Percentiles rank a stretch among this genome's conserved stretches.
These are phyloP conservation scores for Neonectria hederae DNA, from an alignment of 2,329 filamentous ascomycete genomes.

Conservation along the genomic window DNA sequence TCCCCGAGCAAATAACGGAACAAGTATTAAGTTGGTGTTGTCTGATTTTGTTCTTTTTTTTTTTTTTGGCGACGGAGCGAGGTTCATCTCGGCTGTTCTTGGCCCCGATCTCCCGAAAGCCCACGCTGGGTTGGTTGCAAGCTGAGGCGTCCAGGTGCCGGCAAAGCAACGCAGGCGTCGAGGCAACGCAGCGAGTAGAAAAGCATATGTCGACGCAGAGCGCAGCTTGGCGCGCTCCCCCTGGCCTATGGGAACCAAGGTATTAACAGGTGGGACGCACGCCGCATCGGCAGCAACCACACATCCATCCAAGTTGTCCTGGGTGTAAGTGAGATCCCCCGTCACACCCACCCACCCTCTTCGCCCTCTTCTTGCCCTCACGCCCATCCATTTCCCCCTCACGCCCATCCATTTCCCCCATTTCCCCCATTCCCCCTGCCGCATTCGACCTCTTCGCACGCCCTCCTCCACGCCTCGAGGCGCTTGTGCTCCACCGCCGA, in stretches of 20 bases:
- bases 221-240: constrained; percentile 13
- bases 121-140: neutral
- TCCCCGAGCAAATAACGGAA: no score
- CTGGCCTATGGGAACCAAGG: constrained; percentile 26
- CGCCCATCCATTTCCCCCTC: neutral
- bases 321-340: constrained; percentile 24
- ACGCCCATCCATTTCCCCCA: constrained; percentile 2
- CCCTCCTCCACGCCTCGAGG: constrained; percentile 12
- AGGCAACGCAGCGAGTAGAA: constrained; percentile 34
- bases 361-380: neutral
- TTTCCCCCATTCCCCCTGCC: neutral
- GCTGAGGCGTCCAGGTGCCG: neutral
- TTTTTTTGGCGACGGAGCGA: no score
- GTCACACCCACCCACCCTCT: constrained; percentile 6
- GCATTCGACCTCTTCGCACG: neutral
- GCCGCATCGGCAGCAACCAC: neutral
- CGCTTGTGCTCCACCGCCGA: constrained; percentile 4
- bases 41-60: no score
- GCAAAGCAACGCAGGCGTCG: neutral
- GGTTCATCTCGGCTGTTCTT: neutral
- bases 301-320: neutral
- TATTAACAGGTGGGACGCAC: neutral
- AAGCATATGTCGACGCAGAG: constrained; percentile 33
- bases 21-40: no score
- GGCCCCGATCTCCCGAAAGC: no score